Conservation (phyloP, 2,329 filamentous ascomycete species). For the Pseudocercospora cruenta region DNA sequence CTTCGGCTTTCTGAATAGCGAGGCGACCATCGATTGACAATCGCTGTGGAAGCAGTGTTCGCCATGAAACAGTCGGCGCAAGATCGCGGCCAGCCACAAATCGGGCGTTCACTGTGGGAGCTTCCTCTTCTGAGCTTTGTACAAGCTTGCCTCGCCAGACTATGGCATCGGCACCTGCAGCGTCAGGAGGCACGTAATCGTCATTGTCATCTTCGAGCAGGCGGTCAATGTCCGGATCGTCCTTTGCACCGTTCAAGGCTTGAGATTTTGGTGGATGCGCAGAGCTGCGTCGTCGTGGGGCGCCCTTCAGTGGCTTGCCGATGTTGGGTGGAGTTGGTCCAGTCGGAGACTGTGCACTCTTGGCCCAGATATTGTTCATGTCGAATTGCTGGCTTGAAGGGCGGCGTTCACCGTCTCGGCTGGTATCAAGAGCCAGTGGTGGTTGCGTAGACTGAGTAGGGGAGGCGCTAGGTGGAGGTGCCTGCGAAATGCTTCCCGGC, state of each 20-base stretch:
- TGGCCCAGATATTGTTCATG: conserved; percentile 82
- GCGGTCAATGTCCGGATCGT: conserved; percentile 88
- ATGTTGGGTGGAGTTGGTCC: conserved; percentile 38
- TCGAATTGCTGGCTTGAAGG: conserved; percentile 61
- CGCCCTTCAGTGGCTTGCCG: conserved; percentile 51
- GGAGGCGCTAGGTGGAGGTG: conserved; percentile 30
- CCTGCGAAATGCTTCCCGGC: not conserved
- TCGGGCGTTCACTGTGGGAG: conserved; percentile 68
- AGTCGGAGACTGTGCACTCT: conserved; percentile 72
- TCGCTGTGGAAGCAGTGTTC: conserved; percentile 70
- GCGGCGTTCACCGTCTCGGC: conserved; percentile 37
- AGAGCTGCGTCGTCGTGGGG: conserved; percentile 46
- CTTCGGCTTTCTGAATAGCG: conserved; percentile 77
- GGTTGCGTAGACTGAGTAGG: conserved; percentile 31
- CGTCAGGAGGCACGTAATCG: conserved; percentile 79
- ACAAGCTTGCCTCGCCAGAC: conserved; percentile 76
- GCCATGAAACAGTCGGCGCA: conserved; percentile 69
- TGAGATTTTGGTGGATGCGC: conserved; percentile 28
- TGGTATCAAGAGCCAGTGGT: conserved; percentile 28
- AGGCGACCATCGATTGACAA: conserved; percentile 80
- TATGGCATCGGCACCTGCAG: conserved; percentile 63
- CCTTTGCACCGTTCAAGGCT: conserved; percentile 59
- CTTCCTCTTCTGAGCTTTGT: conserved; percentile 42
- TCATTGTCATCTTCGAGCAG: conserved; percentile 81
- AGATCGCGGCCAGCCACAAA: conserved; percentile 85